Conservation (phyloP, 73 alveolate species). For the Tetrahymena malaccensis region DNA sequence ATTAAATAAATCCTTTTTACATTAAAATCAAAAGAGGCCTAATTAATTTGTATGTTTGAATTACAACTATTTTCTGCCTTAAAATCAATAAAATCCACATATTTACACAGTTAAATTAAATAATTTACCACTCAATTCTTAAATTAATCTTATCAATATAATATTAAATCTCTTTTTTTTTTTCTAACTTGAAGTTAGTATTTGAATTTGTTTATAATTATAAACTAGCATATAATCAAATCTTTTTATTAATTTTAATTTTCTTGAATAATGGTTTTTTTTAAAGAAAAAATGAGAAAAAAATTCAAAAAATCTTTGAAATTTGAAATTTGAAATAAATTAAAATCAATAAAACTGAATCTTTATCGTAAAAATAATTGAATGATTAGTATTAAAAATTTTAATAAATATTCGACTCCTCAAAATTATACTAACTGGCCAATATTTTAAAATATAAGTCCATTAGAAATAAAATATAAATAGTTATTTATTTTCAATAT, state of each 20-base stretch:
- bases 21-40: not conserved
- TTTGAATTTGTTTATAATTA: no score
- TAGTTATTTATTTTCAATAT: no score
- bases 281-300: no score
- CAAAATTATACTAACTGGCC: not conserved
- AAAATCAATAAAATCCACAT: not conserved
- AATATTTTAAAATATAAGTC: not conserved
- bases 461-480: no score
- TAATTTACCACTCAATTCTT: not conserved
- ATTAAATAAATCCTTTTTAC: not conserved
- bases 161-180: not conserved
- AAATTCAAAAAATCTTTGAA: no score
- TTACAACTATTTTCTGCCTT: not conserved
- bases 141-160: no score
- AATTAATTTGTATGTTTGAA: not conserved
- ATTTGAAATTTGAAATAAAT: no score
- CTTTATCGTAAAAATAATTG: no score
- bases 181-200: not conserved
- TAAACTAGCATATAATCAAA: not conserved
- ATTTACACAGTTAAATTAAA: not conserved
- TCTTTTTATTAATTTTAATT: no score
- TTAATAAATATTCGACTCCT: not conserved
- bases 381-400: not conserved
- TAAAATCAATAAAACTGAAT: not conserved
- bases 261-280: no score